Conservation (phyloP, 2,329 filamentous ascomycete genomes). For the Alternaria longipes region DNA sequence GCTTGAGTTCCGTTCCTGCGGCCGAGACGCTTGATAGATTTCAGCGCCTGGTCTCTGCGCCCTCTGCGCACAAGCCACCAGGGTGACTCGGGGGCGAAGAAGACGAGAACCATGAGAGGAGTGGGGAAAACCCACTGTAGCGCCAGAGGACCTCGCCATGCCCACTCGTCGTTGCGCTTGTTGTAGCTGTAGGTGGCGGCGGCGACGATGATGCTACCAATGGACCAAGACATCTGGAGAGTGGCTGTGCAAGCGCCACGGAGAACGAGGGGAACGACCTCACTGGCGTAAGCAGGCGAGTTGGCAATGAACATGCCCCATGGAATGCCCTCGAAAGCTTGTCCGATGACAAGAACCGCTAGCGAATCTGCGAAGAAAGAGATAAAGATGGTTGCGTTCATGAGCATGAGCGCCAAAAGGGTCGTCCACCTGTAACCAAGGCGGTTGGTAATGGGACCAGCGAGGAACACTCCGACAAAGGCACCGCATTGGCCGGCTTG, state of each 20-base stretch:
- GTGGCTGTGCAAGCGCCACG: slow-evolving; percentile 67
- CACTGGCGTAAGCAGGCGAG: slow-evolving; percentile 67
- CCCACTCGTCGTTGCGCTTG: slow-evolving; percentile 32
- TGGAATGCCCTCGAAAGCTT: slow-evolving; percentile 68
- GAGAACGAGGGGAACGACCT: slow-evolving; percentile 68
- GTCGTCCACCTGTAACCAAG: slow-evolving; percentile 68
- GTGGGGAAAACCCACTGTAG: slow-evolving; percentile 57
- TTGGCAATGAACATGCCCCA: slow-evolving; percentile 73
- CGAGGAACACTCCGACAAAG: slow-evolving; percentile 67
- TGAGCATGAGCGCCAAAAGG: slow-evolving; percentile 60
- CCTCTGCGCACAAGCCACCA: slow-evolving; percentile 55
- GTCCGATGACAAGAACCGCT: slow-evolving; percentile 59
- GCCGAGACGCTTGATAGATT: slow-evolving; percentile 61
- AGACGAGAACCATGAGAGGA: slow-evolving; percentile 54
- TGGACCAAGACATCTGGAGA: slow-evolving; percentile 71
- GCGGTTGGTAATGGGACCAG: slow-evolving; percentile 65
- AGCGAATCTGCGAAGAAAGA: slow-evolving; percentile 65
- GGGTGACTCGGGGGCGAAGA: slow-evolving; percentile 54
- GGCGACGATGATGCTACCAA: slow-evolving; percentile 68
- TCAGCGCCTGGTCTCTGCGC: slow-evolving; percentile 53
- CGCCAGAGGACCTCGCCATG: slow-evolving; percentile 35
- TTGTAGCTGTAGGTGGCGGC: slow-evolving; percentile 65
- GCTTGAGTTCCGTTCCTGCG: slow-evolving; percentile 50
- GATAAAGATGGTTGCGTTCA: slow-evolving; percentile 68
- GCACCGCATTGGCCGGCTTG: slow-evolving; percentile 66